Evolutionary conservation across 1,284 basidiomycete species (phyloP), one percentile per base, ranked within the genome.

Genomic region (Puccinia polysora): DNA sequence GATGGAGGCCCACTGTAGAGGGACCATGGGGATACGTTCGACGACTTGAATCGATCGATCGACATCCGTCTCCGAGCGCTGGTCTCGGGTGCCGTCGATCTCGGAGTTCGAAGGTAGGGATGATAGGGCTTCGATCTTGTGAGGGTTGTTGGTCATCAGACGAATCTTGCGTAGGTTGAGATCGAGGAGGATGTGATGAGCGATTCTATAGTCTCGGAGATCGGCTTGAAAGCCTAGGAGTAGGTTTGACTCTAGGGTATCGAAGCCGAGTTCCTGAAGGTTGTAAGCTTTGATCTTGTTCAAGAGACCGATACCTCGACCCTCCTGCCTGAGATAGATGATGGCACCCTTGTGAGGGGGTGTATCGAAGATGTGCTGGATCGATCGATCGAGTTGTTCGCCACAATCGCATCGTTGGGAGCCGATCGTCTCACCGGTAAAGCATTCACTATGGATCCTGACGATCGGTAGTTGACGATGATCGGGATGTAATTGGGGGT

Each of bases 321-420:
- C 96, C 80, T 99, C 96, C 81, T 99, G 96, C 15, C 96, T 88
- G 75, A 99, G 86, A 81, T 99, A 99, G 73, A 98, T 86, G 73
- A 98, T 88, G 2, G 90, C 93, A n/a, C 96, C 96, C 12, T 91
- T 87, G 2, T 90, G 90, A 0, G 88, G 89, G 23, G 65, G 70
- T 0, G 34, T 56, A 20, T 36, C 85, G 18, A 89, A 89, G 75
- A 99, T 97, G 75, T 89, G 87, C 8, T 92, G 86, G 76, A 98
- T 88, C 30, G 96, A 93, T 80, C 97, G 94, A 81, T 97, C 93
- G 15, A 99, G 84, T 80, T 99, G 96, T 80, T 98, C 94, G 20
- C 96, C 96, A 78, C 96, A 99, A 80, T 99, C 96, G 80, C 96
- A 99, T 36, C 96, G 88, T 88, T 97, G 94, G 78, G 91, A 95